These are phyloP conservation scores for Trichoderma sp. DNA, from an alignment of 2,329 filamentous ascomycete genomes.

Conservation along the genomic window DNA sequence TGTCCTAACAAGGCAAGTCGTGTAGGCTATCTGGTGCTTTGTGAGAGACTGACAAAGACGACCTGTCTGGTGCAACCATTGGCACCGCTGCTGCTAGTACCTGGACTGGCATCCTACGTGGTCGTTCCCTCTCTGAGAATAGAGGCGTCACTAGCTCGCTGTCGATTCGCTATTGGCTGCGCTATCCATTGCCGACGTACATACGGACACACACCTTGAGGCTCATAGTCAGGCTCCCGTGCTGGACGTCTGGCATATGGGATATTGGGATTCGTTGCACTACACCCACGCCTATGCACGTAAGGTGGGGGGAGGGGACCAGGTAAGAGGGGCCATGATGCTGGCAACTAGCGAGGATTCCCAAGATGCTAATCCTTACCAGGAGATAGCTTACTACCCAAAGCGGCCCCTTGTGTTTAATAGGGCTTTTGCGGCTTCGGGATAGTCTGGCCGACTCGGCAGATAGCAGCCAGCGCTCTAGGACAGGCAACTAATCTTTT, in stretches of 20 bases:
- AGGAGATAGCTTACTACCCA: neutral
- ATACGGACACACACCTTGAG: constrained; percentile 5
- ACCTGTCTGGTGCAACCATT: neutral
- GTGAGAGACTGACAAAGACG: neutral
- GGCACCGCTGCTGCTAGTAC: neutral
- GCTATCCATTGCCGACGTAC: neutral
- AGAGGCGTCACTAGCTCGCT: neutral
- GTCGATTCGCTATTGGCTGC: neutral
- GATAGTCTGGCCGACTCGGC: neutral
- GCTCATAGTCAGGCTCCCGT: neutral
- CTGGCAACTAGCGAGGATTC: neutral
- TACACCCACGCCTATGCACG: neutral
- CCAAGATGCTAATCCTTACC: neutral
- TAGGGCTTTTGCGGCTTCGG: neutral
- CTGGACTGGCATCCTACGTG: constrained; percentile 2
- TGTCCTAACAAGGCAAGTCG: neutral
- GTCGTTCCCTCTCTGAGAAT: neutral
- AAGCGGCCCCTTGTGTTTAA: neutral
- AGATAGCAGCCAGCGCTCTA: neutral
- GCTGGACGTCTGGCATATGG: neutral
- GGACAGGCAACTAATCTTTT: neutral
- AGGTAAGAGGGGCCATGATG: neutral
- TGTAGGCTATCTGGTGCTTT: neutral
- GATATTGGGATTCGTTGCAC: constrained; percentile 2
- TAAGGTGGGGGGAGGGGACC: neutral